These are phyloP conservation scores for Lactarius hatsudake DNA, from an alignment of 768 basidiomycete genomes.

Conservation along the genomic window DNA sequence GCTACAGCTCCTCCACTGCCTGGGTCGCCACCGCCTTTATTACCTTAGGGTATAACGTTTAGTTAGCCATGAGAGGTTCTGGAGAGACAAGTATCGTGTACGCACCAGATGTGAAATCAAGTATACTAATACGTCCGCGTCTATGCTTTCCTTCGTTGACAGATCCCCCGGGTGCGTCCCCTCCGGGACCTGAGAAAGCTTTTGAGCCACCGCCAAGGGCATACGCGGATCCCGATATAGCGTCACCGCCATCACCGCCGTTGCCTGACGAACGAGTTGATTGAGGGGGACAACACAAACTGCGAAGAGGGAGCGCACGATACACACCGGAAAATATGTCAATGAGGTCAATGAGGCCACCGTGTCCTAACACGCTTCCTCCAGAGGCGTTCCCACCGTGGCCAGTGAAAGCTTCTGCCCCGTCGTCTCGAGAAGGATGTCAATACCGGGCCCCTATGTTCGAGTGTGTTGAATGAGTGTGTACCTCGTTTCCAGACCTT, in stretches of 20 bases:
- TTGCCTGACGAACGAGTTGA: slow-evolving; percentile 9
- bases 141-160: slow-evolving; percentile 19
- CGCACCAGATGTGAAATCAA: slow-evolving; percentile 34
- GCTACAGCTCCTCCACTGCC: slow-evolving; percentile 14
- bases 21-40: slow-evolving; percentile 23
- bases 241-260: slow-evolving; percentile 30
- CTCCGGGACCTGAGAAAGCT: slow-evolving; percentile 32
- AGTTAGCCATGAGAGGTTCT: not conserved
- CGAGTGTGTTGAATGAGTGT: not conserved
- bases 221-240: slow-evolving; percentile 32
- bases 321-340: slow-evolving; percentile 19
- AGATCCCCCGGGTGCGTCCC: slow-evolving; percentile 33
- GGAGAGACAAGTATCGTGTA: not conserved
- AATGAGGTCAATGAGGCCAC: slow-evolving; percentile 19
- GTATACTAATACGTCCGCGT: slow-evolving; percentile 21
- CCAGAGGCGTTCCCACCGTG: slow-evolving; percentile 22
- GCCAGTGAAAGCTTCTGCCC: slow-evolving; percentile 13
- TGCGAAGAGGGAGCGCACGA: not conserved
- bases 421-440: not conserved
- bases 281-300: not conserved
- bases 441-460: not conserved
- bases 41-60: not conserved
- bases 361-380: slow-evolving; percentile 7
- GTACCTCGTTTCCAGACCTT: slow-evolving; percentile 7
- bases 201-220: slow-evolving; percentile 29